These are phyloP conservation scores for Aspergillus sparsus DNA, from an alignment of 495 filamentous ascomycete genomes.

Conservation along the genomic window DNA sequence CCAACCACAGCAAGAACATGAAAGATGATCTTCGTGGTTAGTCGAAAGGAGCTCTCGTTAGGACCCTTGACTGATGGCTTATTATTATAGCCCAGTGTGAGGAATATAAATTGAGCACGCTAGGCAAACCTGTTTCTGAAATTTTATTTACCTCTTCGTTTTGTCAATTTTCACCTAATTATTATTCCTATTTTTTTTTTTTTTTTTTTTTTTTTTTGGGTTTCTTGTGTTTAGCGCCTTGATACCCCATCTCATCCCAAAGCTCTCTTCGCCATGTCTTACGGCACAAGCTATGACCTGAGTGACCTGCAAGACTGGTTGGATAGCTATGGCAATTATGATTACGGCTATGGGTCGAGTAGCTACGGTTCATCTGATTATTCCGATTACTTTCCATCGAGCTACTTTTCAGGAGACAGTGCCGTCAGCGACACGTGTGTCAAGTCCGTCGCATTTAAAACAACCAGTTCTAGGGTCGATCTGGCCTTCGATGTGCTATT, in stretches of 20 bases:
- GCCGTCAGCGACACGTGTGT: slow-evolving; percentile 4
- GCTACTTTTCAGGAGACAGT: neutral
- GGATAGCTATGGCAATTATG: slow-evolving; percentile 7
- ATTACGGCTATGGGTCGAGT: neutral
- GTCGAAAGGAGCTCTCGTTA: neutral
- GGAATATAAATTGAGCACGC: too few species aligned
- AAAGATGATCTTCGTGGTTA: neutral
- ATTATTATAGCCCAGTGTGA: too few species aligned
- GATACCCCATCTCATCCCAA: too few species aligned
- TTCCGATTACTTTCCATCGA: slow-evolving; percentile 3
- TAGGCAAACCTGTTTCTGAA: too few species aligned
- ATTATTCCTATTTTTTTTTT: too few species aligned
- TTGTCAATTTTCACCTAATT: too few species aligned
- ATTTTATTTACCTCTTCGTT: too few species aligned
- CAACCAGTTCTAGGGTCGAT: neutral
- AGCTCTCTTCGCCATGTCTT: neutral
- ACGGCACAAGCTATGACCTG: neutral
- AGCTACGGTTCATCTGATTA: neutral
- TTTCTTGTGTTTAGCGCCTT: too few species aligned
- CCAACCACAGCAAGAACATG: slow-evolving; percentile 5
- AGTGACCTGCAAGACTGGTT: slow-evolving; percentile 5
- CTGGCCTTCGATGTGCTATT: slow-evolving; percentile 25
- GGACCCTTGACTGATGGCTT: neutral
- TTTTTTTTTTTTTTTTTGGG: too few species aligned
- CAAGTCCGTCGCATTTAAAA: slow-evolving; percentile 12